These are phyloP conservation scores for Silene noctiflora DNA, from an alignment of 179 eudicot genomes.

Conservation along the genomic window DNA sequence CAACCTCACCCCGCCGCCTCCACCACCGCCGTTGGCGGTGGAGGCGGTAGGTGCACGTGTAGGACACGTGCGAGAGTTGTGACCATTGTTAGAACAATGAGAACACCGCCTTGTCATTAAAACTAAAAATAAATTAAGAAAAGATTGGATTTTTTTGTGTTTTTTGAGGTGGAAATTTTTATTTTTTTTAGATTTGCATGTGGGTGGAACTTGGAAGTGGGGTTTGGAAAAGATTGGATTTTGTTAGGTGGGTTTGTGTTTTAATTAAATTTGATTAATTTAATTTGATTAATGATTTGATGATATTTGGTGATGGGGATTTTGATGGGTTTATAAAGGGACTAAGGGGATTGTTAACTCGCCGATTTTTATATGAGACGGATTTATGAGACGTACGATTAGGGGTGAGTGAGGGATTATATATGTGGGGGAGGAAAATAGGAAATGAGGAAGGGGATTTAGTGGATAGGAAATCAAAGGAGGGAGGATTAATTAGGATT, in stretches of 20 bases:
- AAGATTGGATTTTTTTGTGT: background rate
- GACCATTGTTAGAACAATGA: constrained; percentile 67
- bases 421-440: too few species aligned
- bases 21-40: constrained; percentile 12
- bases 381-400: too few species aligned
- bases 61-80: constrained; percentile 64
- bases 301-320: background rate
- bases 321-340: background rate
- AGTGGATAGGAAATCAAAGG: background rate
- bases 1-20: constrained; percentile 48
- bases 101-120: constrained; percentile 58
- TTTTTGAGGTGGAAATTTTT: background rate
- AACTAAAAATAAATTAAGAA: background rate
- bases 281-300: background rate
- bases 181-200: constrained; percentile 22
- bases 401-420: background rate
- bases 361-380: too few species aligned
- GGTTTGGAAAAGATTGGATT: constrained; percentile 10
- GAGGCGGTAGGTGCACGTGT: constrained; percentile 27
- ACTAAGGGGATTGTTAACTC: background rate
- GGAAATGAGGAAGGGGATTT: background rate
- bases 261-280: background rate
- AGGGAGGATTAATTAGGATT: too few species aligned
- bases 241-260: constrained; percentile 15
- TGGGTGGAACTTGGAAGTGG: background rate